A percentile compares a stretch with the other conserved stretches of the same genome.
These are phyloP conservation scores for Ustilago tritici DNA, from an alignment of 1,284 basidiomycete genomes.

Conservation along the genomic window DNA sequence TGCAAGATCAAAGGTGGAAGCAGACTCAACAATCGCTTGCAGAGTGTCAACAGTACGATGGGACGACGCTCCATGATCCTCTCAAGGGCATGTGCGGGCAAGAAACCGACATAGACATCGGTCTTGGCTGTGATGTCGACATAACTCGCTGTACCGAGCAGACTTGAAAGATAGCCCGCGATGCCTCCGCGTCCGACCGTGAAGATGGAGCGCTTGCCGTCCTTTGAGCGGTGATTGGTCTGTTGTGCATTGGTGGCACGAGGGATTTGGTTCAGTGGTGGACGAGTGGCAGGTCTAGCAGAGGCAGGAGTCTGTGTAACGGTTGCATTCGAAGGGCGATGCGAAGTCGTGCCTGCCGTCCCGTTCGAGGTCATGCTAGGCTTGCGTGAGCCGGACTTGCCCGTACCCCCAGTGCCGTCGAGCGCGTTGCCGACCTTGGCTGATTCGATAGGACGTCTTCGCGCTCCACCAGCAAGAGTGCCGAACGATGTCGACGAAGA, in stretches of 20 bases:
- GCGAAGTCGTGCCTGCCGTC: slow-evolving; percentile 1
- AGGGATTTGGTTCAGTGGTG: slow-evolving; percentile 20
- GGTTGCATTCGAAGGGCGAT: slow-evolving; percentile 12
- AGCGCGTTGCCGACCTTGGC: slow-evolving; percentile 60
- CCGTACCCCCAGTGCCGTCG: slow-evolving; percentile 51
- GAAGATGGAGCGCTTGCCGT: slow-evolving; percentile 74
- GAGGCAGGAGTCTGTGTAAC: slow-evolving; percentile 3
- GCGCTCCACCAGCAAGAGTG: slow-evolving; percentile 11
- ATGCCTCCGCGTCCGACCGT: slow-evolving; percentile 93
- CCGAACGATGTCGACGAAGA: slow-evolving; percentile 24
- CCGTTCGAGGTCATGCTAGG: slow-evolving; percentile 16
- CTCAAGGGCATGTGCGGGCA: slow-evolving; percentile 89
- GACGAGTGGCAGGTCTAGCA: slow-evolving; percentile 10
- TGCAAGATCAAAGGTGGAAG: slow-evolving; percentile 94
- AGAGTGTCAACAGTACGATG: slow-evolving; percentile 94
- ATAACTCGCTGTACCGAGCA: slow-evolving; percentile 91
- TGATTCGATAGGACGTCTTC: slow-evolving; percentile 40
- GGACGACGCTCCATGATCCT: slow-evolving; percentile 90
- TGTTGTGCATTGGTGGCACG: slow-evolving; percentile 15
- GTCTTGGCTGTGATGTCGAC: slow-evolving; percentile 97
- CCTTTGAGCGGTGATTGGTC: slow-evolving; percentile 19
- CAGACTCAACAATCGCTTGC: slow-evolving; percentile 92
- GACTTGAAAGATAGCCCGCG: slow-evolving; percentile 94
- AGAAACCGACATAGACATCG: slow-evolving; percentile 94
- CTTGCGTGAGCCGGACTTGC: slow-evolving; percentile 20